These are phyloP conservation scores for Solanum aculeatissimum DNA, from an alignment of 305 asterid species.

Conservation along the genomic window DNA sequence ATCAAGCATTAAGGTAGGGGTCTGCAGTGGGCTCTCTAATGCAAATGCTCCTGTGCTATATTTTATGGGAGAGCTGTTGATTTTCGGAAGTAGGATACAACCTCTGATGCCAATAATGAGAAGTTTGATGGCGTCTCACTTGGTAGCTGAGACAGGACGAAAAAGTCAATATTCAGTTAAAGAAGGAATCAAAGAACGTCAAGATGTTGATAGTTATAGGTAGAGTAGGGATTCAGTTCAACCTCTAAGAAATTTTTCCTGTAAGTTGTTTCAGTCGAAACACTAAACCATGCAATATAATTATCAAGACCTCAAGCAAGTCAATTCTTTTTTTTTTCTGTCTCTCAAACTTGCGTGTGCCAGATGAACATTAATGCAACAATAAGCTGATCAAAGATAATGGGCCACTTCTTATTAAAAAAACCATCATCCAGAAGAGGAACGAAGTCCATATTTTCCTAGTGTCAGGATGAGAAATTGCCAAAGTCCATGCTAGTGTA, in stretches of 20 bases:
- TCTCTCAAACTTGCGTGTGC: neutral
- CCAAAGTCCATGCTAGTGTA: too few relatives aligned
- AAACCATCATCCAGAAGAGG: too few relatives aligned
- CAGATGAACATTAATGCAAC: neutral
- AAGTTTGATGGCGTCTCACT: neutral
- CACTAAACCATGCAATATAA: neutral
- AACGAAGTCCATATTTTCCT: too few relatives aligned
- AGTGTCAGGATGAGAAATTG: too few relatives aligned
- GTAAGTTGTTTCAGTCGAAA: neutral
- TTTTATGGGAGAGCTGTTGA: neutral
- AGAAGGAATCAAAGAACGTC: neutral
- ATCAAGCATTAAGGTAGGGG: conserved; percentile 10
- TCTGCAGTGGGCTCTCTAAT: neutral
- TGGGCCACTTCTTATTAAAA: neutral
- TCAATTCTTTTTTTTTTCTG: neutral
- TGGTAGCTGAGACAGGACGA: neutral
- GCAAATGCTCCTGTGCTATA: neutral
- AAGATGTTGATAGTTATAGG: conserved; percentile 1
- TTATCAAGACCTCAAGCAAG: neutral
- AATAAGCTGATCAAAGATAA: neutral
- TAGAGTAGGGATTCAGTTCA: neutral
- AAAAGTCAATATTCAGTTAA: neutral
- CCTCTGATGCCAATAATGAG: neutral
- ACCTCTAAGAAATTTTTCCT: neutral
- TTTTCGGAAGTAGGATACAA: neutral